Evolutionary conservation across 2,329 filamentous ascomycete species (phyloP).

Genomic region (Clarireedia homoeocarpa): DNA sequence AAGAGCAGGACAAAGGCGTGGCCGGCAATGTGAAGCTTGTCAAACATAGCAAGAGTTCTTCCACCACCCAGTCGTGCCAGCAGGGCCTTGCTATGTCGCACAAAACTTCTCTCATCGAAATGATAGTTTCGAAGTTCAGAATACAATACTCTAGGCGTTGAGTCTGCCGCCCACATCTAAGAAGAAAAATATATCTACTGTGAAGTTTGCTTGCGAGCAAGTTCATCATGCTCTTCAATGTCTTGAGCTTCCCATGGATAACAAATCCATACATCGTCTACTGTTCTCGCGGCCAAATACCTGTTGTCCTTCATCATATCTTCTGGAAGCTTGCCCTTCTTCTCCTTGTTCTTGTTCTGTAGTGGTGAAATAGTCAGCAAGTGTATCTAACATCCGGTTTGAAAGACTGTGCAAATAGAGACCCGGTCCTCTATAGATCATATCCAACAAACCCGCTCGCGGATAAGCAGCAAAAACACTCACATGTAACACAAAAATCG

Average conservation of each 20-base stretch:
- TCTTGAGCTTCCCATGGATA: slow-evolving; percentile 97
- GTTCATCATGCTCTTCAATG: slow-evolving; percentile 82
- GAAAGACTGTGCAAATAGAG: background rate
- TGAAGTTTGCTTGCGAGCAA: slow-evolving; percentile 39
- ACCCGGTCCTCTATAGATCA: background rate
- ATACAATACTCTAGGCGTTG: background rate
- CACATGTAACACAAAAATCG: slow-evolving; percentile 91
- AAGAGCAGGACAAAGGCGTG: too few relatives aligned
- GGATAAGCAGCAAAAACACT: slow-evolving; percentile 1
- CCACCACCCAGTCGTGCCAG: too few relatives aligned
- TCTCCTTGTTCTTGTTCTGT: slow-evolving; percentile 92
- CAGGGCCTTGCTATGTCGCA: too few relatives aligned
- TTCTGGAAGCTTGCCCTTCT: slow-evolving; percentile 79
- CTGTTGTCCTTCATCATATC: slow-evolving; percentile 66
- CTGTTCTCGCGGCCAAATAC: slow-evolving; percentile 81
- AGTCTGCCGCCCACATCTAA: background rate
- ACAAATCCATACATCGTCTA: slow-evolving; percentile 95
- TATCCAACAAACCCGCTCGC: background rate
- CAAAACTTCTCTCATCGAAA: too few relatives aligned
- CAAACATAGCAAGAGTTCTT: too few relatives aligned
- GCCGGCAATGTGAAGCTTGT: too few relatives aligned
- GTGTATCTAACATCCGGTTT: background rate
- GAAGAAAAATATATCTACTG: slow-evolving; percentile 8
- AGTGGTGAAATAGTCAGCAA: background rate
- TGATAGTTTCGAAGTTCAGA: background rate